These are phyloP conservation scores for Physaria fendleri DNA, from an alignment of 345 rosid genomes.

Conservation along the genomic window DNA sequence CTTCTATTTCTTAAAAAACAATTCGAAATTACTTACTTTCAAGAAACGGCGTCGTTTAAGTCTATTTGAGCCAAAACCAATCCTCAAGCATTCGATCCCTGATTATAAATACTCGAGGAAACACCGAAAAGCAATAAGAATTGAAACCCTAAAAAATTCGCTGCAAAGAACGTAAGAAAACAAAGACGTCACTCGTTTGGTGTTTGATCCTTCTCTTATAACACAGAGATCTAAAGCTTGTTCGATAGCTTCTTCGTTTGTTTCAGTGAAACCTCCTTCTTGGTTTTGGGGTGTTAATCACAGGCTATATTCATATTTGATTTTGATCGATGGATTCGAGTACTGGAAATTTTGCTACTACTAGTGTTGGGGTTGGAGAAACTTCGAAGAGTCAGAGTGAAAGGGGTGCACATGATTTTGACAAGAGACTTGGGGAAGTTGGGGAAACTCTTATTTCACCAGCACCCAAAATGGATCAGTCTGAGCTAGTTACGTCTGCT, in stretches of 20 bases:
- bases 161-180: neutral
- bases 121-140: too few species aligned
- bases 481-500: conserved; percentile 34
- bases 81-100: too few species aligned
- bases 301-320: neutral
- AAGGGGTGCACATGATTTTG: conserved; percentile 81
- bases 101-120: too few species aligned
- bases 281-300: neutral
- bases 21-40: too few species aligned
- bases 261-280: neutral
- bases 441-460: conserved; percentile 44
- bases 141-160: neutral
- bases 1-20: too few species aligned
- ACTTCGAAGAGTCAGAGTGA: conserved; percentile 66
- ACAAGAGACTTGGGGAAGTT: conserved; percentile 76
- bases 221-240: neutral
- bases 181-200: too few species aligned
- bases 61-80: too few species aligned
- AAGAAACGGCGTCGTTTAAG: too few species aligned
- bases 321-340: conserved; percentile 49
- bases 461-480: conserved; percentile 36
- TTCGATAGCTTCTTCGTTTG: neutral
- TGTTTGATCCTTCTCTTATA: neutral
- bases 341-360: conserved; percentile 30
- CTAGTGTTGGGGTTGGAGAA: conserved; percentile 43